Base-by-base conservation (phyloP, 768 basidiomycete genomes). In the Pulveroboletus sp. region DNA sequence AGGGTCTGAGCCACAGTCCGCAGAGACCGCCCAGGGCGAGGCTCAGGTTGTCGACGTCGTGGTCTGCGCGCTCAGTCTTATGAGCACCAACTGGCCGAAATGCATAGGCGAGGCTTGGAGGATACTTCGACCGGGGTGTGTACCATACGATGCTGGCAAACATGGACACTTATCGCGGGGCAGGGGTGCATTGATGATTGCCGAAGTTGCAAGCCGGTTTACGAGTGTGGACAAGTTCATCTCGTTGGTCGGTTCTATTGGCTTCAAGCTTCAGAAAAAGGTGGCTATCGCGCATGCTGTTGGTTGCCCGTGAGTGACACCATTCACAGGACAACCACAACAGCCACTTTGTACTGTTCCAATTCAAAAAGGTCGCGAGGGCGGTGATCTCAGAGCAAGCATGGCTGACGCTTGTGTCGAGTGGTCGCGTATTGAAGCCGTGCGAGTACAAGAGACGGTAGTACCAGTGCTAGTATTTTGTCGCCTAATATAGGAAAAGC, bases 61-160 rank as follows among this genome's bases (percentile, higher is more conserved):
- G 7, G 85, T 98, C 20, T 98, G 93, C 64, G 90, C 94, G 20
- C 76, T 99, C 55, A 97, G 94, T 61, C 74, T 99, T 53, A 99
- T 99, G 97, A 89, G 90, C 27, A 88, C 84, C 14, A 97, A 99
- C 63, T 99, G 97, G 97, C 79, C 90, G n/a, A 77, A 76, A 38
- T 91, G 91, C 59, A 77, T 98, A 23, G 77, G 87, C 23, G 94
- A 99, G 66, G 87, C 90, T 8, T 90, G 90, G 82, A 76, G 97
- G 56, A 80, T 98, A 34, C 73, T 98, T 33, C 87, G 84, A 66
- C 68, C 79, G n/a, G 80, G 79, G 95, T 95, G 58, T 60, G 86
- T 73, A 47, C 25, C 25, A 16, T 29, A 50, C 46, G 37, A 47
- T 32, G 19, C 43, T 40, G 38, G 20, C 32, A 40, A 33, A 25